Base-by-base conservation (phyloP, 805 yeast species). In the Clavispora carvajalis region DNA sequence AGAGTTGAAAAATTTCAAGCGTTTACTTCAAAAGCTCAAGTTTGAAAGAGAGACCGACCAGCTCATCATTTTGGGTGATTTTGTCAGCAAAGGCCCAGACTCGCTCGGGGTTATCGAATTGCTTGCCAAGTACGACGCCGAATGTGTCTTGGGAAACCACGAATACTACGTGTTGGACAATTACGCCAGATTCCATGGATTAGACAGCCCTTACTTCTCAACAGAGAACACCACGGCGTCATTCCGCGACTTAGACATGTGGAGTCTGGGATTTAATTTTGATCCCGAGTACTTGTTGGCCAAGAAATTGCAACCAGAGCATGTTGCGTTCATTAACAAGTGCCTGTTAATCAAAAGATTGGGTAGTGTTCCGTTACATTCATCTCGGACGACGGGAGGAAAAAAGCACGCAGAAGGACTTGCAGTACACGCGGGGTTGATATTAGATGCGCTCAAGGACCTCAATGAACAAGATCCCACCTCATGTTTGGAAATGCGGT, bases 141-240 rank as follows among this genome's bases (percentile, higher is more conserved):
- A 77, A 39, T 89, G 95, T 56, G 78, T 90, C 2, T 65, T 93
- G 43, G 97, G 98, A 0, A 90, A 90, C 65, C 96, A 91, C 60
- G 98, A 90, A 60, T 71, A 82, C 45, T 80, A 79, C 45, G 74
- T 84, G 9, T 55, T 90, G 48, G 72, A 79, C 40, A 65, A 80
- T 53, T 87, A 87, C 54, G 77, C 82, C 18, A 76, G 63, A 44
- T 73, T 66, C 52, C 89, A 79, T 59, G 74, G 75, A 19, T 60
- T 79, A 40, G 51, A 52, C 30, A 52, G 58, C 22, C 67, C 74
- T 17, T 48, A 40, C 33, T 58, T 64, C 47, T 51, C 41, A 12
- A 23, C 34, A n/a, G 43, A 38, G 15, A 34, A 38, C 13, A 28
- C 38, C 10, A 28, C 39, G 10, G 17, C 34, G n/a, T 13, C 31